phyloP scores from a whole-genome alignment of 805 yeast genomes.

The Priceomyces fermenticarens region DNA sequence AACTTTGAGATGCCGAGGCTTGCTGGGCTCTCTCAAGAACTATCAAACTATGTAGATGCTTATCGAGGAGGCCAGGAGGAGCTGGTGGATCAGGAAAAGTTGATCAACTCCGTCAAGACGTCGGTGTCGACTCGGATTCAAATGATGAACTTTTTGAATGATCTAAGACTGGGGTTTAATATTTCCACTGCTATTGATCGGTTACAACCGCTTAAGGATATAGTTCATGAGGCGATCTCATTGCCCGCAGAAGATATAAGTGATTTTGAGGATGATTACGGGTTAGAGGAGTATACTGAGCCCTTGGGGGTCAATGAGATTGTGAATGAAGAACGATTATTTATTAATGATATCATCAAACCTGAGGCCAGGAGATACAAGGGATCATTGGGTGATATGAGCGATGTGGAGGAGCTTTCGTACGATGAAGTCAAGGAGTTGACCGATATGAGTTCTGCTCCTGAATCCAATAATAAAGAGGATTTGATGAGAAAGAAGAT shows the following conservation, averaged over 20 bases:
- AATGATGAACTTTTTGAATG: conserved; percentile 38
- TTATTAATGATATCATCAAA: conserved; percentile 49
- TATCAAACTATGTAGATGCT: conserved; percentile 26
- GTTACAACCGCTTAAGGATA: conserved; percentile 44
- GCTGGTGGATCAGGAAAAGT: conserved; percentile 16
- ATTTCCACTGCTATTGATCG: conserved; percentile 51
- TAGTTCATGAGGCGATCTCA: conserved; percentile 46
- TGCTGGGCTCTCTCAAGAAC: conserved; percentile 23
- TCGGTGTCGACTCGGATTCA: conserved; percentile 40
- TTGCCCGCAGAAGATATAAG: conserved; percentile 48
- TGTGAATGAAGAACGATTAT: conserved; percentile 45
- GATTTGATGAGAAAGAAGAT: conserved; percentile 46
- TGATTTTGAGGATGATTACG: conserved; percentile 22
- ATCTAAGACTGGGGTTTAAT: conserved; percentile 45
- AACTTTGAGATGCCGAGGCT: conserved; percentile 22
- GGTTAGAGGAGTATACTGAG: conserved; percentile 31
- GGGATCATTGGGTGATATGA: conserved; percentile 22
- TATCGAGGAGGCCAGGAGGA: conserved; percentile 13
- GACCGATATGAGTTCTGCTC: conserved; percentile 32
- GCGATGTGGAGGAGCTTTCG: conserved; percentile 34
- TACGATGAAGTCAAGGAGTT: conserved; percentile 31
- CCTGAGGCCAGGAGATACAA: conserved; percentile 31
- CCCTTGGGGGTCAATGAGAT: conserved; percentile 56
- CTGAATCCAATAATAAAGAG: conserved; percentile 34
- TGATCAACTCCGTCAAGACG: conserved; percentile 34